Evolutionary conservation across 805 yeast species (phyloP).

Genomic region (Citeromyces nyonsensis): DNA sequence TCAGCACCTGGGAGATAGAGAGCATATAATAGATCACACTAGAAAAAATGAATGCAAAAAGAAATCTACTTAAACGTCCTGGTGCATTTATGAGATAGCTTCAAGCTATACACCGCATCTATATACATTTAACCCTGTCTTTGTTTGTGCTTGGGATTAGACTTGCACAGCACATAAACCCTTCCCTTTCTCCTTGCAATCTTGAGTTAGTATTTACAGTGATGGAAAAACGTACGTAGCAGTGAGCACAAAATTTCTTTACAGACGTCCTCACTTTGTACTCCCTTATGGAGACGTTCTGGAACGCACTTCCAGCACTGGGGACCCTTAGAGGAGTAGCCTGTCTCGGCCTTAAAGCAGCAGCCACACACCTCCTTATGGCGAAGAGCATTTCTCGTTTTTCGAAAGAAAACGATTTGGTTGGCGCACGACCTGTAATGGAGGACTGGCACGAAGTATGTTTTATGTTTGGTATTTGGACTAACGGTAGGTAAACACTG

Average conservation of each 20-base stretch:
- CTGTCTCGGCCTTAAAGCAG: no score
- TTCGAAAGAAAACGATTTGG: no score
- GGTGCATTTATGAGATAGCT: no score
- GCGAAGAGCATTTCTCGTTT: no score
- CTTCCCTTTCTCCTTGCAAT: constrained; percentile 92
- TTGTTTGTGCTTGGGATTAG: constrained; percentile 88
- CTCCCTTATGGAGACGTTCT: constrained; percentile 26
- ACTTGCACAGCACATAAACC: constrained; percentile 84
- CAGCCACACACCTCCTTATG: no score
- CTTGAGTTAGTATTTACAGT: constrained; percentile 9
- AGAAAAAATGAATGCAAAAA: no score
- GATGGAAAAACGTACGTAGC: constrained; percentile 29
- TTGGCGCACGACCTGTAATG: constrained; percentile 11
- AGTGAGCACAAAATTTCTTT: constrained; percentile 84
- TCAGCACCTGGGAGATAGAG: constrained; percentile 34
- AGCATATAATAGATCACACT: no score
- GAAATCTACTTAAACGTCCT: no score
- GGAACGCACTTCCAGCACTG: no score
- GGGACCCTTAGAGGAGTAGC: no score
- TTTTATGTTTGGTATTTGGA: constrained; percentile 3
- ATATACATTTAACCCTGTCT: constrained; percentile 50
- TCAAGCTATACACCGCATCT: no score
- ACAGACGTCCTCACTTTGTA: constrained; percentile 90
- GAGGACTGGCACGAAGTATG: constrained; percentile 38
- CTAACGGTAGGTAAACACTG: constrained; percentile 1